phyloP scores from a whole-genome alignment of 106 monocot genomes.

The Dendrobium officinale region DNA sequence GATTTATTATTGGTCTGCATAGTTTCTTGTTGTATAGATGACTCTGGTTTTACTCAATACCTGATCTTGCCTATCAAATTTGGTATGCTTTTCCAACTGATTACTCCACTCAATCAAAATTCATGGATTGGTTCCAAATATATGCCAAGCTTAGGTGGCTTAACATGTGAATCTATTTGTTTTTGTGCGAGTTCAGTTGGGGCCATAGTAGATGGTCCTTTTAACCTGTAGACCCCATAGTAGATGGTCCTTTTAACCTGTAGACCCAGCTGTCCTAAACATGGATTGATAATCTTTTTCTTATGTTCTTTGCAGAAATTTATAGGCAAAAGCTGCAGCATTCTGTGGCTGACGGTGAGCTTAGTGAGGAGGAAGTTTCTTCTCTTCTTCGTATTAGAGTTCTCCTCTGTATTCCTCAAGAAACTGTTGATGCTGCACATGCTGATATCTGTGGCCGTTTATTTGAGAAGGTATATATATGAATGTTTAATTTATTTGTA shows the following conservation, averaged over 20 bases:
- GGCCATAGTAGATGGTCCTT: not conserved
- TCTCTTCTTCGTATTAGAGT: slow-evolving; percentile 59
- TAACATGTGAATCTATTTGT: not conserved
- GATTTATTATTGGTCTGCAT: not conserved
- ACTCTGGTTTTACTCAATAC: not conserved
- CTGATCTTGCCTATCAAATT: not conserved
- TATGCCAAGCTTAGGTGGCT: not conserved
- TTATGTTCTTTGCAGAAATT: slow-evolving; percentile 53
- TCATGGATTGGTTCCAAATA: not conserved
- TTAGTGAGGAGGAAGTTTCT: slow-evolving; percentile 73
- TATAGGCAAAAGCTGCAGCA: slow-evolving; percentile 92
- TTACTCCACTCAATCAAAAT: not conserved
- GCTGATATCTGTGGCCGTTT: slow-evolving; percentile 83
- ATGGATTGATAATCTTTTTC: not conserved
- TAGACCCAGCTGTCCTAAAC: not conserved
- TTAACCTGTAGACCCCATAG: not conserved
- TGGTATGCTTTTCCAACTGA: not conserved
- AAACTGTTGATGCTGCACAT: slow-evolving; percentile 81
- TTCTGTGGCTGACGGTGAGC: slow-evolving; percentile 67
- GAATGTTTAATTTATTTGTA: not conserved
- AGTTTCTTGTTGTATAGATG: not conserved
- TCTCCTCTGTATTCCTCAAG: slow-evolving; percentile 78
- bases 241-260: not conserved
- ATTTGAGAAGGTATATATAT: slow-evolving; percentile 75
- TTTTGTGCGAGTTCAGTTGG: not conserved